Base-by-base conservation (phyloP, 176 grass and related monocot genomes). In the Thinopyrum elongatum region DNA sequence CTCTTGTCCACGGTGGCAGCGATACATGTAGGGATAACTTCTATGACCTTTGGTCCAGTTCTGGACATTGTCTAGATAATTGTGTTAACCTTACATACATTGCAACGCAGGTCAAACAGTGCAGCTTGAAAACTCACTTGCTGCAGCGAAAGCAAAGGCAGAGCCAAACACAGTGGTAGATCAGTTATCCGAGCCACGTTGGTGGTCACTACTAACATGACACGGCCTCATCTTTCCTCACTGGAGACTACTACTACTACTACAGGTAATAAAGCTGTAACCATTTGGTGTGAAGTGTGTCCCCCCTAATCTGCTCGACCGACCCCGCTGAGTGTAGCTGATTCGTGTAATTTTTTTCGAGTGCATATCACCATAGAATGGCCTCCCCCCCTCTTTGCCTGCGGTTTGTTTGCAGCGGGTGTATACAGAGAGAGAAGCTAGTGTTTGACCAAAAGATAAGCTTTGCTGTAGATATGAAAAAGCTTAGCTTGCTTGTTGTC, bases 31-130 rank as follows among this genome's bases (percentile, higher is more conserved):
- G 15, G 87, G 49, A 29, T 11, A 31, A 78, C 25, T 84, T 73
- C 67, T 84, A 12, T 67, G 19, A 46, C 15, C 11, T 76, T 77
- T 55, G 65, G 10, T 39, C 34, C 53, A 10, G 0, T 82, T 87
- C 1, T 55, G 6, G n/a, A 26, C n/a, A 10, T 81, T 47, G 31
- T 80, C 62, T 60, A 42, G 22, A 47, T 62, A 7, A 61, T 14
- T 1, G 9, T 71, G 66, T 34, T 82, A 78, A 87, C 63, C 59
- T 38, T 77, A 19, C 70, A 38, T 6, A 76, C 8, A 31, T 80
- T 85, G 33, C 33, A 79, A 93, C 84, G 68, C 88, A 99, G 94
- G 94, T 97, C 10, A 99, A 93, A 61, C 91, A 93, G n/a, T 99
- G 92, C 84, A 94, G 94, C 81, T 75, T 99, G 80, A 85, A 94